Conservation (phyloP, 2,329 filamentous ascomycete species). For the Trichophyton simii region DNA sequence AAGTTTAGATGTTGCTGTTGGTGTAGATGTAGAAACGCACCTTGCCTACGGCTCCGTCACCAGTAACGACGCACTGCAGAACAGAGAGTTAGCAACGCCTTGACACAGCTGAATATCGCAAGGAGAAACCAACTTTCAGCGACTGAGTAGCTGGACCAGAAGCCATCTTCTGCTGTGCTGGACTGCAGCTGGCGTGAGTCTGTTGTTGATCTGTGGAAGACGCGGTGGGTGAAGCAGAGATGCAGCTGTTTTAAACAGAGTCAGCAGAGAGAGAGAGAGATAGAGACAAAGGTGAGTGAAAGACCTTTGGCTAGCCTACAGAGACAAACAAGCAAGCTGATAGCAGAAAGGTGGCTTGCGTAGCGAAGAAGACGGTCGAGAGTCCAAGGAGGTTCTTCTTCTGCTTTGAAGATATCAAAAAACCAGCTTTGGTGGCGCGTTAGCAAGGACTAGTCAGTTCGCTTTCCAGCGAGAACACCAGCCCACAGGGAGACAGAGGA, state of each 20-base stretch:
- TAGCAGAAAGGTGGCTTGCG: too few species aligned
- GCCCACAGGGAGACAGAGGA: not conserved
- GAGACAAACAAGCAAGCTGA: not conserved
- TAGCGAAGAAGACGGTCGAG: too few species aligned
- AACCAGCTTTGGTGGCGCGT: not conserved
- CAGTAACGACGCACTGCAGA: conserved; percentile 85
- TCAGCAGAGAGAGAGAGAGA: not conserved
- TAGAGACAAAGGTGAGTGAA: not conserved
- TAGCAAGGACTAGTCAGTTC: not conserved
- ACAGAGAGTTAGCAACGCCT: conserved; percentile 11
- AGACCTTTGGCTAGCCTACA: not conserved
- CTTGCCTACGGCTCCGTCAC: conserved; percentile 98
- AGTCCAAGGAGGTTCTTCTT: not conserved
- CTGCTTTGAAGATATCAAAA: not conserved
- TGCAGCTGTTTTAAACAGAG: too few species aligned
- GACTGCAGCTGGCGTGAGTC: not conserved
- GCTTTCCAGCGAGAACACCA: not conserved
- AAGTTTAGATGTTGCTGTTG: conserved; percentile 34
- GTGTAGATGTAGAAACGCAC: conserved; percentile 37
- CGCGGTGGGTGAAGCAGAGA: conserved; percentile 4
- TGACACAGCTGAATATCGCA: conserved; percentile 4
- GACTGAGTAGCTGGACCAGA: conserved; percentile 77
- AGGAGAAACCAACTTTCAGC: conserved; percentile 56
- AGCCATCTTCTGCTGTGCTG: conserved; percentile 43
- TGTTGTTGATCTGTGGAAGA: conserved; percentile 11